Conservation (phyloP, 208 protist genomes). For the Trypanosoma conorhini region DNA sequence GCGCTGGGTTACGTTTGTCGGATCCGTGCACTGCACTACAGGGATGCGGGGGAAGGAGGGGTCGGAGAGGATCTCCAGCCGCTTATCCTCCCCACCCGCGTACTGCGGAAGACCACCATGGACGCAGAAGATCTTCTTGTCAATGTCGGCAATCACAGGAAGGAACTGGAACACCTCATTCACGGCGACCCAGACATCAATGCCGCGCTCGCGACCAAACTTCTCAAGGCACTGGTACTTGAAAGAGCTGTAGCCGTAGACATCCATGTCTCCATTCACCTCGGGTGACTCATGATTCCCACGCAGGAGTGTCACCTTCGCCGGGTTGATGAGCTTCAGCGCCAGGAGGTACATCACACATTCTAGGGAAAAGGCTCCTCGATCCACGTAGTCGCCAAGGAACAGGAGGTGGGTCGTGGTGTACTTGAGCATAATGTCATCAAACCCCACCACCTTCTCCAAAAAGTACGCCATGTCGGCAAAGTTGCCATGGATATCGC, state of each 20-base stretch:
- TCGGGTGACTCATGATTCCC: slow-evolving; percentile 94
- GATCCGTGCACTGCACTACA: slow-evolving; percentile 84
- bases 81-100: slow-evolving; percentile 83
- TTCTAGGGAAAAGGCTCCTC: slow-evolving; percentile 91
- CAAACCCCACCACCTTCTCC: slow-evolving; percentile 86
- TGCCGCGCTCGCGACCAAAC: slow-evolving; percentile 83
- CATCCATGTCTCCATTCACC: slow-evolving; percentile 93
- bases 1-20: slow-evolving; percentile 78
- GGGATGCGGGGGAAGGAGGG: slow-evolving; percentile 86
- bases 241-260: slow-evolving; percentile 93
- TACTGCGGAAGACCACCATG: slow-evolving; percentile 95
- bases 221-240: slow-evolving; percentile 91
- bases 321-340: slow-evolving; percentile 87
- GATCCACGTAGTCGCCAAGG: slow-evolving; percentile 99
- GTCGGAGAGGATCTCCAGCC: slow-evolving; percentile 84
- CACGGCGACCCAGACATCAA: slow-evolving; percentile 89
- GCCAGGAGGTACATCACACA: slow-evolving; percentile 89
- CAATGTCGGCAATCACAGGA: slow-evolving; percentile 92
- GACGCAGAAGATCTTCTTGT: slow-evolving; percentile 95
- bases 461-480: slow-evolving; percentile 92
- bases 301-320: slow-evolving; percentile 91
- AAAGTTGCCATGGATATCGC: slow-evolving; percentile 95
- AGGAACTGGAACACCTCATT: slow-evolving; percentile 94
- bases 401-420: slow-evolving; percentile 95
- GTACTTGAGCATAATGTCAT: slow-evolving; percentile 92